phyloP scores from a whole-genome alignment of 1,284 basidiomycete species.

The Boletus semigastroideus region DNA sequence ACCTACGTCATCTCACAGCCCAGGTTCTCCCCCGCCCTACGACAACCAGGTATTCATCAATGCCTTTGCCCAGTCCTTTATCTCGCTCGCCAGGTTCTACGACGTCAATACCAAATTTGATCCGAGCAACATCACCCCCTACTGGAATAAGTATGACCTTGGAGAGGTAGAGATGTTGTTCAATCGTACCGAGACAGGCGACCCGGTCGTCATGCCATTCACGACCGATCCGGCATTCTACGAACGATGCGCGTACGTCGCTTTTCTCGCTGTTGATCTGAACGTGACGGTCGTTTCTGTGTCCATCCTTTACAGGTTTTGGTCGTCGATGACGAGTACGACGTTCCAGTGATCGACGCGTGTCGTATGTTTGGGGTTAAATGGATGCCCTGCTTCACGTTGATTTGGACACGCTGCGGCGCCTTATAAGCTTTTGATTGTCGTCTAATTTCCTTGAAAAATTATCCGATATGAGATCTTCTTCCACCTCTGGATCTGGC shows the following conservation, averaged over 20 bases:
- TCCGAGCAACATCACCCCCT: conserved; percentile 24
- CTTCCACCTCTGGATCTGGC: too few species aligned
- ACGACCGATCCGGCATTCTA: conserved; percentile 14
- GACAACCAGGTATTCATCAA: conserved; percentile 22
- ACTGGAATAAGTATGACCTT: conserved; percentile 18
- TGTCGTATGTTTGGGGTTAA: too few species aligned
- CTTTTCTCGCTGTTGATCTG: neutral
- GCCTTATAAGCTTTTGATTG: too few species aligned
- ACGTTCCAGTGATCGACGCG: too few species aligned
- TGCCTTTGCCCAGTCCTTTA: conserved; percentile 27
- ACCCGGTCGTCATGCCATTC: conserved; percentile 12
- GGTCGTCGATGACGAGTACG: too few species aligned
- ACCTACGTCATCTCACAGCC: neutral
- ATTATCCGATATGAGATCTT: too few species aligned
- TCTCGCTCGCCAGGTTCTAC: conserved; percentile 17
- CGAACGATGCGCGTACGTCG: conserved; percentile 26
- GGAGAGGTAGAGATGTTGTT: conserved; percentile 30
- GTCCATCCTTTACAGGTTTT: neutral
- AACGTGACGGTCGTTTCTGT: neutral
- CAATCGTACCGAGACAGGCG: conserved; percentile 17
- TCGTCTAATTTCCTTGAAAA: too few species aligned
- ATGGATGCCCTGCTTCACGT: too few species aligned
- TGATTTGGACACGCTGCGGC: too few species aligned
- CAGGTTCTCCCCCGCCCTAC: conserved; percentile 6
- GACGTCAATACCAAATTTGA: conserved; percentile 23